These are phyloP conservation scores for Trypanosoma lewisi DNA, from an alignment of 208 protist genomes.

Conservation along the genomic window DNA sequence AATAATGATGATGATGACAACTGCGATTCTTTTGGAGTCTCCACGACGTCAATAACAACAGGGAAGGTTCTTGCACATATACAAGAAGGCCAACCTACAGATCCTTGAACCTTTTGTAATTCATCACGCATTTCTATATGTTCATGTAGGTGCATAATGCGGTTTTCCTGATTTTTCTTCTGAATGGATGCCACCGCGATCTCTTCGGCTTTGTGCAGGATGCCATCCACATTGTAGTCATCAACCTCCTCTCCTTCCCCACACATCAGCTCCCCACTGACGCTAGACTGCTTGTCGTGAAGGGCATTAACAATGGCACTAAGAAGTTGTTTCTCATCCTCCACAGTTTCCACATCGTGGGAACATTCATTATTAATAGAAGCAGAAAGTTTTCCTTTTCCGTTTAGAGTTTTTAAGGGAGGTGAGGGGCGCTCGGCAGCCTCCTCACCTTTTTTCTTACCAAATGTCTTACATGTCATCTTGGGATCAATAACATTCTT, in stretches of 20 bases:
- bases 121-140: slow-evolving; percentile 44
- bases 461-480: too few relatives aligned
- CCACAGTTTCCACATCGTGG: background rate
- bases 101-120: slow-evolving; percentile 28
- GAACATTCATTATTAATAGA: background rate
- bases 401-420: background rate
- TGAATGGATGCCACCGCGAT: slow-evolving; percentile 37
- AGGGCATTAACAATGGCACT: slow-evolving; percentile 60
- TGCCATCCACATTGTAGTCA: slow-evolving; percentile 34
- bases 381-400: background rate
- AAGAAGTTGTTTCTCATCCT: slow-evolving; percentile 51
- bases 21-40: background rate
- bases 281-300: slow-evolving; percentile 54
- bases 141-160: slow-evolving; percentile 63
- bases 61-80: slow-evolving; percentile 14
- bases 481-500: too few relatives aligned
- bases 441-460: too few relatives aligned
- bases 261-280: slow-evolving; percentile 54
- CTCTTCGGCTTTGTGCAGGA: slow-evolving; percentile 48
- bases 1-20: background rate
- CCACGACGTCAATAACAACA: background rate
- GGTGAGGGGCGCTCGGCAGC: background rate
- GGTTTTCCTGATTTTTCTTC: slow-evolving; percentile 15
- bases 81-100: slow-evolving; percentile 53
- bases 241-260: too few relatives aligned